Evolutionary conservation across 768 basidiomycete species (phyloP), one percentile per base, ranked within the genome.

Genomic region (Chalciporus sphaerocephalus): DNA sequence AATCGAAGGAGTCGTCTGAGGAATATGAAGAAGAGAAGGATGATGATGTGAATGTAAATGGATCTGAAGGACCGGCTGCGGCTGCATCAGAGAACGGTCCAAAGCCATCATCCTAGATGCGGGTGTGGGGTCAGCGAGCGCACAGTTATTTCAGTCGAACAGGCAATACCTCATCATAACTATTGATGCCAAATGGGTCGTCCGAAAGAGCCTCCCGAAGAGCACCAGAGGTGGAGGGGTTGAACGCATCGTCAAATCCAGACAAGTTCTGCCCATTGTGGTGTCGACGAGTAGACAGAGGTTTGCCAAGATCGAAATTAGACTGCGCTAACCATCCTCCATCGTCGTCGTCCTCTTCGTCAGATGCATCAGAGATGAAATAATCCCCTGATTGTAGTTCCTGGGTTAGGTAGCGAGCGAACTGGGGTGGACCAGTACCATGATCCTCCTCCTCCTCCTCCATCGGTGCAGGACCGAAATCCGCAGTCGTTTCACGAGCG

Each of bases 251-350:
- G 49, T 81, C 81, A 58, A 83, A 83, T 7, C 68, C 75, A 39
- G 71, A 64, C 20, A 78, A 52, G 8, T 72, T 74, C 47, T 76
- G 71, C 44, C 75, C 68, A 45, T 76, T 65, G 46, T 70, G 69
- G 52, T 72, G 71, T 45, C 76, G 70, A 41, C 74, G 65, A 18
- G 77, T 67, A 15, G 76, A 69, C 3, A 79, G 75, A 15, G 75
- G 72, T 41, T 71, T 68, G 18, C 71, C 68, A 8, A 83, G 64
- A 21, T 76, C 75, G 52, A 89, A 89, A n/a, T 74, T 80, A 8
- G 86, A 89, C 35, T 86, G 83, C 3, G 87, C 74, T 20, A 91
- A 64, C 90, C 89, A 92, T 0, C 87, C 87, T 4, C 79, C 79
- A n/a, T 86, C 79, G 11, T 87, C 87, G 15, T 87, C 85, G 9